Conservation (phyloP, 768 basidiomycete species). For the Hygrophoropsis aurantiaca region DNA sequence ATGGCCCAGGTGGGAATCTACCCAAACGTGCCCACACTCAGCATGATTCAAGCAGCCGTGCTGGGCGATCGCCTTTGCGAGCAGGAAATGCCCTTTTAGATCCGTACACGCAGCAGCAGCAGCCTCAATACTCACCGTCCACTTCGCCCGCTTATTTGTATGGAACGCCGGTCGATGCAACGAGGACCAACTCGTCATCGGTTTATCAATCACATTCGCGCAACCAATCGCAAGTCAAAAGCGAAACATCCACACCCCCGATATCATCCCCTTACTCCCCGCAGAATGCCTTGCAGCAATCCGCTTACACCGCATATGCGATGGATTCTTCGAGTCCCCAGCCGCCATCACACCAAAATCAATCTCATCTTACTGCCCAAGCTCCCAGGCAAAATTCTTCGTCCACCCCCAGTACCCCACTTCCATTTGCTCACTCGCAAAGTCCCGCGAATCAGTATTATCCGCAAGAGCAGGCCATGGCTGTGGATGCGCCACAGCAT, state of each 20-base stretch:
- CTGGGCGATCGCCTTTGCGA: conserved; percentile 65
- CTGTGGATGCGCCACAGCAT: conserved; percentile 58
- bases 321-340: conserved; percentile 70
- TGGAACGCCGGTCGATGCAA: conserved; percentile 34
- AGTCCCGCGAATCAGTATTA: conserved; percentile 55
- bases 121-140: conserved; percentile 54
- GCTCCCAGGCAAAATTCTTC: conserved; percentile 50
- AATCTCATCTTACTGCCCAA: conserved; percentile 52
- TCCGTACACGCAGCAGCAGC: conserved; percentile 66
- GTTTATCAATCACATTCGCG: conserved; percentile 59
- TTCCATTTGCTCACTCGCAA: conserved; percentile 61
- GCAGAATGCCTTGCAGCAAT: conserved; percentile 39
- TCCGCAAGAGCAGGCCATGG: conserved; percentile 68
- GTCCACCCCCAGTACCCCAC: conserved; percentile 72
- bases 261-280: conserved; percentile 56
- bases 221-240: conserved; percentile 55
- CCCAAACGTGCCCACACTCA: conserved; percentile 57
- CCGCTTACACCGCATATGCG: conserved; percentile 49
- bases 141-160: conserved; percentile 50
- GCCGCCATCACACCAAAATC: conserved; percentile 47
- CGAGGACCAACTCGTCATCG: conserved; percentile 39
- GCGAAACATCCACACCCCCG: conserved; percentile 49
- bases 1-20: conserved; percentile 43
- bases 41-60: conserved; percentile 51
- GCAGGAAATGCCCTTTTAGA: conserved; percentile 58